Evolutionary conservation across 139 green algal genomes (phyloP).

Genomic region (Spirogloea muscicola): DNA sequence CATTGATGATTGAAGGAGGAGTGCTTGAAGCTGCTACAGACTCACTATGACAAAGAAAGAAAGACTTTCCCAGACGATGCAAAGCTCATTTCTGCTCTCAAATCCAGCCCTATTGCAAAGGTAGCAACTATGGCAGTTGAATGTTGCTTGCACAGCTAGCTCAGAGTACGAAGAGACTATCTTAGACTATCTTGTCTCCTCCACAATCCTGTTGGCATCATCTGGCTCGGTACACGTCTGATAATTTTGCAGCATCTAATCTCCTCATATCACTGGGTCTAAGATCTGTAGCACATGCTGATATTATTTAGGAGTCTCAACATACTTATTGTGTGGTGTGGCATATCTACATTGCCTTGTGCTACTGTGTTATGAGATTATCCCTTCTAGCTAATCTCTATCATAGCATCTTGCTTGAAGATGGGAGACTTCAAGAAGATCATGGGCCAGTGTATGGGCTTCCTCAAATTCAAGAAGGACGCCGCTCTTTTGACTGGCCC

Average conservation of each 20-base stretch:
- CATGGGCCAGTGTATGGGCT: conserved; percentile 78
- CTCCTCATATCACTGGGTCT: not conserved
- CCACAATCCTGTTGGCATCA: not conserved
- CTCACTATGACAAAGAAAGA: conserved; percentile 43
- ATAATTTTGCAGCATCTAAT: conserved; percentile 1
- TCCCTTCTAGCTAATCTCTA: not conserved
- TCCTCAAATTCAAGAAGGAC: conserved; percentile 86
- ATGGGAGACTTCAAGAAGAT: conserved; percentile 65
- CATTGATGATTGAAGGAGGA: conserved; percentile 56
- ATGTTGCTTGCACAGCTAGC: not conserved
- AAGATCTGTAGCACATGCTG: not conserved
- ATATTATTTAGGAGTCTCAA: too few species aligned
- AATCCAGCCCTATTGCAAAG: conserved; percentile 41
- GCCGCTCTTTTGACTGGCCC: conserved; percentile 62
- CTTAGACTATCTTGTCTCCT: conserved; percentile 6
- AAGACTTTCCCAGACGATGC: conserved; percentile 53
- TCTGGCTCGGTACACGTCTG: not conserved
- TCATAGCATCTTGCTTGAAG: conserved; percentile 4
- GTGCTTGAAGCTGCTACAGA: conserved; percentile 44
- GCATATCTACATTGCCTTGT: not conserved
- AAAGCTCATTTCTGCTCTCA: conserved; percentile 53
- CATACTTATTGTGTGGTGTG: not conserved
- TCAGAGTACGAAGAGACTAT: not conserved
- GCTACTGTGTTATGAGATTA: not conserved
- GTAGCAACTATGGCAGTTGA: conserved; percentile 3